Evolutionary conservation across 495 filamentous ascomycete species (phyloP).

Genomic region (Xylaria venustula): DNA sequence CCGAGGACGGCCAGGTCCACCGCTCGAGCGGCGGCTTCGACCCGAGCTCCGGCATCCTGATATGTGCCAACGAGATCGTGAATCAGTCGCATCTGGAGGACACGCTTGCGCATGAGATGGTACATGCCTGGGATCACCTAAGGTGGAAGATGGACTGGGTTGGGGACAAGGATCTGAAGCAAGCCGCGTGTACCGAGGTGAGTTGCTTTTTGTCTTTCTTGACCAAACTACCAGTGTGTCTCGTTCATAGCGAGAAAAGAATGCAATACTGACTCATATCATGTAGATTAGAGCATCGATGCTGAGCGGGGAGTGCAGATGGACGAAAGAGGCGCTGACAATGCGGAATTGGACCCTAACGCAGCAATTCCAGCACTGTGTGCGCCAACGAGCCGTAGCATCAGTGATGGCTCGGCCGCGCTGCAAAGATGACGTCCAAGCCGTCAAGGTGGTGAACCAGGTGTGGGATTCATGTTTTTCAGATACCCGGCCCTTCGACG

Average conservation of each 20-base stretch:
- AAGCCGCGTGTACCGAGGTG: conserved; percentile 96
- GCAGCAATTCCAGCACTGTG: conserved; percentile 91
- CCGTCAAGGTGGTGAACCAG: conserved; percentile 84
- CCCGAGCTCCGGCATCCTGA: conserved; percentile 76
- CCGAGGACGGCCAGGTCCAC: conserved; percentile 41
- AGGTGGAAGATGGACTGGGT: conserved; percentile 83
- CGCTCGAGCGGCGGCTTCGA: conserved; percentile 74
- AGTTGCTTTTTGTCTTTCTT: conserved; percentile 13
- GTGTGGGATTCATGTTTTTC: conserved; percentile 97
- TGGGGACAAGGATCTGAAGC: conserved; percentile 66
- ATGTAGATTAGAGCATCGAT: conserved; percentile 84
- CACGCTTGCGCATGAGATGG: conserved; percentile 94
- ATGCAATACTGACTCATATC: conserved; percentile 14
- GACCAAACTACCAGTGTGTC: neutral
- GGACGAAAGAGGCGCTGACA: conserved; percentile 79
- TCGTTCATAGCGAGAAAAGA: neutral
- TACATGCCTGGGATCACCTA: conserved; percentile 93
- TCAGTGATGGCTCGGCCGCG: conserved; percentile 71
- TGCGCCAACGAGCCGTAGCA: conserved; percentile 72
- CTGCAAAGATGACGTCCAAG: conserved; percentile 85
- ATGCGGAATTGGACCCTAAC: conserved; percentile 83
- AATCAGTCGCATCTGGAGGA: conserved; percentile 80
- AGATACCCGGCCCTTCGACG: conserved; percentile 93
- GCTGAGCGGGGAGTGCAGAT: conserved; percentile 90
- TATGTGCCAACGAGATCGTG: conserved; percentile 85